A percentile compares a stretch with the other conserved stretches of the same genome.
phyloP scores from a whole-genome alignment of 305 asterid genomes.

The Ilex paraguariensis region DNA sequence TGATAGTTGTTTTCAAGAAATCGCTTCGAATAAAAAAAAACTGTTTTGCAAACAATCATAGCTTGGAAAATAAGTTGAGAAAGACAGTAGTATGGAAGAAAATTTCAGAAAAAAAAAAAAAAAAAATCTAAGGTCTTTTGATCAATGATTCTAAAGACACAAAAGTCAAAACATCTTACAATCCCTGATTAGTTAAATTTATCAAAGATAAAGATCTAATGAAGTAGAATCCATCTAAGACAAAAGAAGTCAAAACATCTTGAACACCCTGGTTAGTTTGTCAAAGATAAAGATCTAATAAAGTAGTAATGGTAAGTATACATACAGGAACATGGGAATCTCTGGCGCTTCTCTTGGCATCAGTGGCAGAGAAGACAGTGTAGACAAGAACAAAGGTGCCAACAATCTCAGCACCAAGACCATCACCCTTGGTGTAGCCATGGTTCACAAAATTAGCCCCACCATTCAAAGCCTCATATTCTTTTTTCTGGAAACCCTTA shows the following conservation, averaged over 20 bases:
- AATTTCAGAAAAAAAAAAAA: no score
- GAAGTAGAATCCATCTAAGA: background rate
- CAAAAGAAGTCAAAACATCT: background rate
- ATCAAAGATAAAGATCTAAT: background rate
- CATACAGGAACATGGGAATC: constrained; percentile 92
- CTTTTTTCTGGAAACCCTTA: constrained; percentile 63
- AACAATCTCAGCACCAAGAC: constrained; percentile 73
- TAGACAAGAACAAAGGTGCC: constrained; percentile 76
- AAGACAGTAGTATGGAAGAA: no score
- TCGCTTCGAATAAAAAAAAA: no score
- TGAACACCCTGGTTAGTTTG: background rate
- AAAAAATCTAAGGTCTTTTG: no score
- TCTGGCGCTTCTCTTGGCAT: constrained; percentile 86
- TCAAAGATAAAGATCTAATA: background rate
- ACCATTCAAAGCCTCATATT: constrained; percentile 42
- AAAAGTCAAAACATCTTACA: no score
- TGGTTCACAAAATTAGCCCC: constrained; percentile 56
- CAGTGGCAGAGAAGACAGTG: constrained; percentile 89
- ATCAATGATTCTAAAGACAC: no score
- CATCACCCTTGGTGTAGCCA: constrained; percentile 83
- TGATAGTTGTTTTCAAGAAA: no score
- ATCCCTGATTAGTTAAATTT: no score
- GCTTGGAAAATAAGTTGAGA: no score
- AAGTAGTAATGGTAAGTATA: background rate
- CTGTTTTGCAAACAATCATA: no score